phyloP scores from a whole-genome alignment of 2,329 filamentous ascomycete genomes.

The Colletotrichum godetiae region DNA sequence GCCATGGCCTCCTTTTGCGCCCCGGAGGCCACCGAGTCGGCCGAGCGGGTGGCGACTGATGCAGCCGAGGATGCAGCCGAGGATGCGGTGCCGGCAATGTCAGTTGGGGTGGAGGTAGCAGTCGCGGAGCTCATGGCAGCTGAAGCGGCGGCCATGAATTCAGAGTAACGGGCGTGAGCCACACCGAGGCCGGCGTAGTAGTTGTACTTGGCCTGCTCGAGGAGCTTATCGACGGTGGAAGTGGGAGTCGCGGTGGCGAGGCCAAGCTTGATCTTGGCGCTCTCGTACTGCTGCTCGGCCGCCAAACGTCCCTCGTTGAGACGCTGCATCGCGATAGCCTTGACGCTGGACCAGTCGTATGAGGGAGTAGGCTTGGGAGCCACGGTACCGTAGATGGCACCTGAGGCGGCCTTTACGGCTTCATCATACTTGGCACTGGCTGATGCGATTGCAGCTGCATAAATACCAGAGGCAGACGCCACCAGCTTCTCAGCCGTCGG shows the following conservation, averaged over 20 bases:
- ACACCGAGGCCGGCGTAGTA: conserved; percentile 84
- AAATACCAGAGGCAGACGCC: conserved; percentile 75
- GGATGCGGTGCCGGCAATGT: conserved; percentile 61
- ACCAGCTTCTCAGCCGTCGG: conserved; percentile 71
- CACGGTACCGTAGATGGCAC: conserved; percentile 60
- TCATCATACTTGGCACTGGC: conserved; percentile 70
- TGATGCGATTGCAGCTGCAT: conserved; percentile 71
- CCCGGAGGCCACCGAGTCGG: conserved; percentile 56
- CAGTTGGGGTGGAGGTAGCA: conserved; percentile 69
- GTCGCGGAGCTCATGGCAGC: conserved; percentile 71
- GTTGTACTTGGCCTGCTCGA: conserved; percentile 70
- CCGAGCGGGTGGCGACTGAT: conserved; percentile 60
- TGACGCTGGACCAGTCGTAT: conserved; percentile 60
- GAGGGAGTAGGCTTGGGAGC: conserved; percentile 54
- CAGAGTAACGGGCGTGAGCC: conserved; percentile 82
- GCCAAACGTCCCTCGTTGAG: conserved; percentile 76
- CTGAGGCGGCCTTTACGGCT: conserved; percentile 65
- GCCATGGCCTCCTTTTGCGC: conserved; percentile 65
- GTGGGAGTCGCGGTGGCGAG: conserved; percentile 70
- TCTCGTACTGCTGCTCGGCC: conserved; percentile 78
- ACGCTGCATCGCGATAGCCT: conserved; percentile 76
- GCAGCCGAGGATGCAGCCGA: conserved; percentile 55
- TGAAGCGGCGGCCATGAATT: conserved; percentile 79
- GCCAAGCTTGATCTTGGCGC: conserved; percentile 73
- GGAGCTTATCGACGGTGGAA: conserved; percentile 66